A percentile compares a stretch with the other conserved stretches of the same genome.
Evolutionary conservation across 257 asterid genomes (phyloP).

Genomic region (Przewalskia tangutica): DNA sequence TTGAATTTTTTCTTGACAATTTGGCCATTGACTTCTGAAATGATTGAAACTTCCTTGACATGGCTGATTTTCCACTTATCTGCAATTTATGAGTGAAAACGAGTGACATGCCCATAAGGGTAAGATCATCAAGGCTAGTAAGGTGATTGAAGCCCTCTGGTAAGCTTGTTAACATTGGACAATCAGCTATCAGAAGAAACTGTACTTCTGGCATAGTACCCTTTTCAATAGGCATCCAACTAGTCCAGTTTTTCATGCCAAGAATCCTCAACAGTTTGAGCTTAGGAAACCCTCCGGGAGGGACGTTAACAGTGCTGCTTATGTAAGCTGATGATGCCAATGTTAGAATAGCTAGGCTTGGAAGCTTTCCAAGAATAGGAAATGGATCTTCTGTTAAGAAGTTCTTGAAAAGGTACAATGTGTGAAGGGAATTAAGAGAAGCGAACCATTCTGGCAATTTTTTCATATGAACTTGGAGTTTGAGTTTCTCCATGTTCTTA

Average conservation of each 20-base stretch:
- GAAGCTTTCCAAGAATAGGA: conserved; percentile 13
- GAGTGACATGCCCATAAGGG: conserved; percentile 8
- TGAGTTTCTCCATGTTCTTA: conserved; percentile 8
- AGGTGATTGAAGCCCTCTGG: conserved; percentile 16
- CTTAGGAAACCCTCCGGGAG: conserved; percentile 7
- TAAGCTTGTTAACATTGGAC: conserved; percentile 8
- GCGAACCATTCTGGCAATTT: conserved; percentile 10
- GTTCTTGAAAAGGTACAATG: conserved; percentile 1
- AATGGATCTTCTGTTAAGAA: conserved; percentile 7
- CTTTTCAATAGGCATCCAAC: conserved; percentile 14
- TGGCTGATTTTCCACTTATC: conserved; percentile 14
- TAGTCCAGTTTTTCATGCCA: conserved; percentile 10
- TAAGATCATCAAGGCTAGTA: conserved; percentile 16
- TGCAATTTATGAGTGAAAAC: conserved; percentile 4
- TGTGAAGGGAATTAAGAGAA: conserved; percentile 10
- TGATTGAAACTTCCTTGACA: conserved; percentile 15
- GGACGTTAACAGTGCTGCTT: background rate
- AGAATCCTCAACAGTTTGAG: conserved; percentile 9
- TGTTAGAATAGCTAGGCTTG: conserved; percentile 12
- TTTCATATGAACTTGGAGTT: conserved; percentile 9
- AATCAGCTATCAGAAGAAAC: conserved; percentile 13
- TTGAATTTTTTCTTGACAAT: conserved; percentile 7
- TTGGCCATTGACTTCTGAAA: conserved; percentile 15
- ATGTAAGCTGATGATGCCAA: conserved; percentile 14
- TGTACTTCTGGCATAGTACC: conserved; percentile 10